Evolutionary conservation across 148 eudicot species (phyloP), one percentile per base, ranked within the genome.

Genomic region (Vaccinium darrowii): DNA sequence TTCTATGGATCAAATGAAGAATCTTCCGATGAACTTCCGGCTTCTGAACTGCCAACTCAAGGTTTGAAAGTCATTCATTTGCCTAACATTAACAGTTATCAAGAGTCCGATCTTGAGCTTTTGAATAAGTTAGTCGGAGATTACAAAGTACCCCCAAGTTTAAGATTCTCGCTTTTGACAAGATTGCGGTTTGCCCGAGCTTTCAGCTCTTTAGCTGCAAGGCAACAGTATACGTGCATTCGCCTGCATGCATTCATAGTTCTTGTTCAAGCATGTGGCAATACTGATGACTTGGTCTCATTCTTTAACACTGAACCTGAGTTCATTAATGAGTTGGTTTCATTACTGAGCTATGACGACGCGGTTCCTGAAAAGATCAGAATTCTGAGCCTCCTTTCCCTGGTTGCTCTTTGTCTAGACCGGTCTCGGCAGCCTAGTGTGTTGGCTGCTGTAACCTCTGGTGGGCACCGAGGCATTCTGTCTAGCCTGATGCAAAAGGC

Each of bases 401-500:
- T 97, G 89, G 96, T 94, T 86, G 98, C 99, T 87, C 96, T 97
- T 84, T 94, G 96, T 88, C 98, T 94, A 88, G 98, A 97, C 83
- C 89, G 99, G 58, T 86, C 99, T 30, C 98, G 97, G 27, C 98
- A 95, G 89, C 93, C 99, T 54, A 84, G 89, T 71, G 99, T 97
- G 63, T 88, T 97, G 85, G 81, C 95, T 83, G 98, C 99, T 82
- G 99, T 97, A 82, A 97, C 98, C 82, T 95, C 99, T 85, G 98
- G 99, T 62, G 99, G 99, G 73, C 98, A 97, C 84, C 99, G 96
- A 85, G 99, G 98, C 81, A 95, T 97, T 78, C 89, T 97, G 77
- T 97, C 99, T 62, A 97, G 99, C 90, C 98, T 97, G 54, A 95
- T 97, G 99, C 99, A 97, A 85, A 97, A 95, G 92, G 93, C 98